phyloP scores from a whole-genome alignment of 2,329 filamentous ascomycete genomes.

The Penicillium sp. region DNA sequence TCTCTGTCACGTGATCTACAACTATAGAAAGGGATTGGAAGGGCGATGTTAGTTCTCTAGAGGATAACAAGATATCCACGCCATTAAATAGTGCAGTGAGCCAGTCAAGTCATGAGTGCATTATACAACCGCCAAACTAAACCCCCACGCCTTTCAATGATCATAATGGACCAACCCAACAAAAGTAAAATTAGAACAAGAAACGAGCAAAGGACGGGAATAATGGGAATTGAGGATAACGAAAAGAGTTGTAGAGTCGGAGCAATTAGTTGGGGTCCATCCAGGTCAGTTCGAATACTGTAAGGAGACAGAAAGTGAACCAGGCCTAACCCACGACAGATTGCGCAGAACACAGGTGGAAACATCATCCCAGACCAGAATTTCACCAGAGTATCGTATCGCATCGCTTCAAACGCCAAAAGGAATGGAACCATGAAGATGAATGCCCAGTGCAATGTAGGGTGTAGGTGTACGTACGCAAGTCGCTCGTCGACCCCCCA shows the following conservation, averaged over 20 bases:
- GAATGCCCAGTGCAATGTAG: conserved; percentile 34
- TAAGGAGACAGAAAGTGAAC: conserved; percentile 18
- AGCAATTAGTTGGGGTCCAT: conserved; percentile 24
- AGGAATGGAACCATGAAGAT: conserved; percentile 26
- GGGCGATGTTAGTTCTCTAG: neutral
- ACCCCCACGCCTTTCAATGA: conserved; percentile 33
- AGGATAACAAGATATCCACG: neutral
- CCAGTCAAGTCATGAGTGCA: conserved; percentile 20
- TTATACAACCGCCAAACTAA: conserved; percentile 25
- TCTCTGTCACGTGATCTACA: conserved; percentile 15
- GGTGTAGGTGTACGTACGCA: conserved; percentile 39
- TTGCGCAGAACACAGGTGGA: conserved; percentile 31
- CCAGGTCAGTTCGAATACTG: conserved; percentile 28
- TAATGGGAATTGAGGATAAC: conserved; percentile 13
- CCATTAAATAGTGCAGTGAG: conserved; percentile 10
- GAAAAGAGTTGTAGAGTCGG: conserved; percentile 16
- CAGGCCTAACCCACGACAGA: conserved; percentile 48
- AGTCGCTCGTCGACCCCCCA: conserved; percentile 37
- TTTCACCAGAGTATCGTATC: conserved; percentile 33
- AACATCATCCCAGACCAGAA: conserved; percentile 28
- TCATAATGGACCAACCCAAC: conserved; percentile 20
- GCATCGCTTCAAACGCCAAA: conserved; percentile 34
- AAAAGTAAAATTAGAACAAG: conserved; percentile 15
- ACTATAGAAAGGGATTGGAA: neutral
- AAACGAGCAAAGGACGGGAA: conserved; percentile 18